A percentile compares a stretch with the other conserved stretches of the same genome.
phyloP scores from a whole-genome alignment of 2,329 filamentous ascomycete species.

The Epichloe sp. region DNA sequence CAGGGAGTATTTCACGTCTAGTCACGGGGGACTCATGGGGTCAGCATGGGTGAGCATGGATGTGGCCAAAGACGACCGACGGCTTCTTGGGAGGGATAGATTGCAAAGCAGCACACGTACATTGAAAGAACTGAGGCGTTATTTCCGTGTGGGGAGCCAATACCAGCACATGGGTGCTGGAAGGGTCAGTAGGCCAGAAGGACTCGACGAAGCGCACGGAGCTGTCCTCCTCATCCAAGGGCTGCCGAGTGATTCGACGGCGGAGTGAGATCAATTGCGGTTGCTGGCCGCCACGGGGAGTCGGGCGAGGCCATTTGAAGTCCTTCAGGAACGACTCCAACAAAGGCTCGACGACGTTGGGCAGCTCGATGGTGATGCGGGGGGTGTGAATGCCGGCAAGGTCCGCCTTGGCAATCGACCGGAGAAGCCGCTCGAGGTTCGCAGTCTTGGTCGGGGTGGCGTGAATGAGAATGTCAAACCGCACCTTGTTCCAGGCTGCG shows the following conservation, averaged over 20 bases:
- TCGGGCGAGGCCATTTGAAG: constrained; percentile 54
- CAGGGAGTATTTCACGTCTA: constrained; percentile 61
- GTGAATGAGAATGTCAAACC: constrained; percentile 74
- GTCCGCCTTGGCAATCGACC: constrained; percentile 63
- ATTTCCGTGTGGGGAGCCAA: constrained; percentile 73
- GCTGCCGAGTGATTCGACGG: constrained; percentile 53
- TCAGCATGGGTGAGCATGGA: constrained; percentile 6
- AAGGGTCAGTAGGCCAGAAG: constrained; percentile 62
- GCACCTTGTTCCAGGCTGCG: constrained; percentile 62
- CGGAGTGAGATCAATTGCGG: constrained; percentile 54
- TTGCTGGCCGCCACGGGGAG: constrained; percentile 23
- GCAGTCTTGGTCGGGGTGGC: constrained; percentile 58
- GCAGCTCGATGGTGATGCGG: constrained; percentile 74
- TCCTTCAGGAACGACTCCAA: constrained; percentile 48
- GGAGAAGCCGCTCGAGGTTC: constrained; percentile 61
- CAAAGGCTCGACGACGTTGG: constrained; percentile 51
- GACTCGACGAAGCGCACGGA: constrained; percentile 70
- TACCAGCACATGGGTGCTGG: constrained; percentile 63
- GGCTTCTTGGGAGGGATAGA: no score
- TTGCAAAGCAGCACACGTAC: constrained; percentile 22
- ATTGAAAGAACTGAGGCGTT: constrained; percentile 72
- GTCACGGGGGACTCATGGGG: constrained; percentile 8
- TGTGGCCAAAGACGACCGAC: neutral
- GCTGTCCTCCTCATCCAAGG: constrained; percentile 53
- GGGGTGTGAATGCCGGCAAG: constrained; percentile 62